These are phyloP conservation scores for Colletotrichum sp. DNA, from an alignment of 2,329 filamentous ascomycete species.

Conservation along the genomic window DNA sequence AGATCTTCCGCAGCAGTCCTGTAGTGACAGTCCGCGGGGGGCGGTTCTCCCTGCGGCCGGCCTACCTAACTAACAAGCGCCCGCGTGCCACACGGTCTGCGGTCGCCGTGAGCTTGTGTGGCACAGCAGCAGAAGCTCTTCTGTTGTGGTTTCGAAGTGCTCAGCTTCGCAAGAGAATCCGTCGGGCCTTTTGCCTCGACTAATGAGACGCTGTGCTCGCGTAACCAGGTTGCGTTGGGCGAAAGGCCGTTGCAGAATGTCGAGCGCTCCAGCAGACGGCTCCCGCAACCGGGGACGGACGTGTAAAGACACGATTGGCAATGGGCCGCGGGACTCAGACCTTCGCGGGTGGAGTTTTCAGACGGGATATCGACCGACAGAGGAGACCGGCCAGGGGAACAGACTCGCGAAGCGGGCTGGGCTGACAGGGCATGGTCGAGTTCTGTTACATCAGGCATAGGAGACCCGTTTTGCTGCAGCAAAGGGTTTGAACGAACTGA, in stretches of 20 bases:
- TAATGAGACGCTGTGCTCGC: not conserved
- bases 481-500: not conserved
- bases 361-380: conserved; percentile 1
- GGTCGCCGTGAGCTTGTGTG: not conserved
- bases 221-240: not conserved
- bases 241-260: not conserved
- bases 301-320: not conserved
- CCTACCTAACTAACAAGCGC: not conserved
- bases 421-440: not conserved
- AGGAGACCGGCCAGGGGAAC: not conserved
- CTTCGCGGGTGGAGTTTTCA: not conserved
- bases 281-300: not conserved
- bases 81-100: not conserved
- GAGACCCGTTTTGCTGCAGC: not conserved
- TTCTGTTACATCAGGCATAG: not conserved
- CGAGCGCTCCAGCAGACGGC: not conserved
- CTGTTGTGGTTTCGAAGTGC: not conserved
- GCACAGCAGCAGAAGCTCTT: not conserved
- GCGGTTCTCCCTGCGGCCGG: not conserved
- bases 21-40: not conserved
- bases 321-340: not conserved
- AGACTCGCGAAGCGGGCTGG: not conserved
- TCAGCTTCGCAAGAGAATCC: not conserved
- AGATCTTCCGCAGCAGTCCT: not conserved
- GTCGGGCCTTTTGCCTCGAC: not conserved